Evolutionary conservation across 768 basidiomycete species (phyloP), one percentile per base, ranked within the genome.

Genomic region (Trametes gibbosa): DNA sequence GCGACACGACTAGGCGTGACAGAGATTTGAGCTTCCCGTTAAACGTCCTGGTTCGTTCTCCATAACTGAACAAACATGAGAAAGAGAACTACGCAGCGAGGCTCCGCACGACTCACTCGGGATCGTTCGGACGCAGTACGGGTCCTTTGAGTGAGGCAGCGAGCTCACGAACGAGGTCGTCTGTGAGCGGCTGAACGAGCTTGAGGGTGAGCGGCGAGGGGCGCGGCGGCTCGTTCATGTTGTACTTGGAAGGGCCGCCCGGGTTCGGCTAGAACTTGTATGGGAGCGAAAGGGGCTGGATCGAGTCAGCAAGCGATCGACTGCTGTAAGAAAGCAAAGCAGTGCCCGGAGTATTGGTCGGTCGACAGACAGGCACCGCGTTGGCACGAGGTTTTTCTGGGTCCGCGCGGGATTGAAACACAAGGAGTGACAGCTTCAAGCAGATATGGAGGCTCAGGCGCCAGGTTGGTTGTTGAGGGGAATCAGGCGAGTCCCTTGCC

Each of bases 1-100:
- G 92, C 53, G 85, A 86, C 0, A 80, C 85, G 14, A 93, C 61
- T 3, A 59, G 52, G 17, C 53, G 53, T 19, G 61, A 56, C 13
- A 52, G 49, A 4, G 66, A 59, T 35, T 59, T 61, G 65, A 71
- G 61, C 46, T 67, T 67, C 24, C 70, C 68, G 49, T 71, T 71
- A 64, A 69, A 71, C 21, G 67, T 71, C 50, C 53, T 62, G 13
- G 67, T 62, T 21, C 66, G 68, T 16, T 65, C 63, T 5, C 46
- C 16, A 45, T 69, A 71, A 17, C 70, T 71, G 56, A 9, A 21
- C 16, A 21, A 14, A 24, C 19, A 23, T 8, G 21, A 21, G 4
- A 10, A 10, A 24, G 23, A 2, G 21, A 24, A 23, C 19, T 45
- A 21, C 6, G 21, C 21, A 8, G 1, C 2, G 21, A 23, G 35